Base-by-base conservation (phyloP, 371 early-diverging fungal genomes). In the Quaeritorhiza haematococci region DNA sequence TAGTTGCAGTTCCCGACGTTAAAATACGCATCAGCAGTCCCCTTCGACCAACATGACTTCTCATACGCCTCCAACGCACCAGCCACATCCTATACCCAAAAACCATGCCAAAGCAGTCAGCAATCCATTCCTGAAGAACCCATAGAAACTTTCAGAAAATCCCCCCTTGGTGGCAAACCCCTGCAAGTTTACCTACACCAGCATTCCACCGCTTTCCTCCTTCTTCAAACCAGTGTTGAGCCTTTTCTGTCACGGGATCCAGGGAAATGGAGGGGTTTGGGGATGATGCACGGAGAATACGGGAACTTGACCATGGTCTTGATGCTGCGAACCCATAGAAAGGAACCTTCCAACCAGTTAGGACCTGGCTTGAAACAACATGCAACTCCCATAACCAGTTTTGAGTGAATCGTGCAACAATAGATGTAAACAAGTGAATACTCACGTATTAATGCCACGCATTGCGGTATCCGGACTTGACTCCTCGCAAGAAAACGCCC, bases 1-100 rank as follows among this genome's bases (percentile, higher is more conserved):
- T 84, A 85, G 48, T 87, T 81, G 64, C 88, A 85, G 28, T 89
- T 83, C 17, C 86, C 92, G 63, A 87, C 83, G 59, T 90, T 92
- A 68, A 86, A 92, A 55, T 81, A 82, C 1, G 80, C 87, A 28
- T 84, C 80, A 2, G 80, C 78, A 66, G 68, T 58, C 27, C 63
- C 60, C 28, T 50, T 41, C 15, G 53, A n/a, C 42, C 33, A 41
- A 4, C 57, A 43, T 30, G 64, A 63, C 43, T 58, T 53, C 30
- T 56, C 38, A 34, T 34, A 67, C 29, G 56, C 49, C 24, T 61
- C 52, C 2, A 57, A 19, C 7, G 66, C 66, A 19, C 58, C 62
- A 10, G 44, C 58, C 3, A 49, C 3, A 26, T 64, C 63, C 62
- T 61, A 33, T 1, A 1, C 6, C 13, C n/a, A 13, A 24, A 27